Evolutionary conservation across 805 yeast species (phyloP).

Genomic region (Alloascoidea africana): DNA sequence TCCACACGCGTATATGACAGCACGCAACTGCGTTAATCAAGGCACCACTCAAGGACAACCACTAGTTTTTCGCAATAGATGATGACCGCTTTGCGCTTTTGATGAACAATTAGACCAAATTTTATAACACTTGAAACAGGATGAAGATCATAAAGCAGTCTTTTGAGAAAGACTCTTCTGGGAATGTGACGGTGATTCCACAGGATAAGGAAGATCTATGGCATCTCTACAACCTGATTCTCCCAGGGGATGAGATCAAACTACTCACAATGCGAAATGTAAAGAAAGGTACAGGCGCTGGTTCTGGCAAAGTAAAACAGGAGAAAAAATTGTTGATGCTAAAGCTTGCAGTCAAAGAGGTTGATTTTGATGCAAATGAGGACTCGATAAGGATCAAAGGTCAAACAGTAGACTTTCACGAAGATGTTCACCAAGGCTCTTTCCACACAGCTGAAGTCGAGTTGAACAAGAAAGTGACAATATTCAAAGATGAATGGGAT

Average conservation of each 20-base stretch:
- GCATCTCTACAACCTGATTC: slow-evolving; percentile 69
- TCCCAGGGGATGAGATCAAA: slow-evolving; percentile 59
- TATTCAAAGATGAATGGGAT: slow-evolving; percentile 74
- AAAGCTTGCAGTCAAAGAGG: slow-evolving; percentile 43
- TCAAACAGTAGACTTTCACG: slow-evolving; percentile 47
- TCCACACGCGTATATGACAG: too few relatives aligned
- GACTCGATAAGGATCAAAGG: slow-evolving; percentile 73
- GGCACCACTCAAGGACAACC: too few relatives aligned
- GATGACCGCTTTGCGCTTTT: too few relatives aligned
- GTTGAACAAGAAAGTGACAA: slow-evolving; percentile 48
- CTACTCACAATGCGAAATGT: slow-evolving; percentile 57
- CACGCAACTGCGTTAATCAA: too few relatives aligned
- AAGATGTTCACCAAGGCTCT: slow-evolving; percentile 71
- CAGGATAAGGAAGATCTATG: slow-evolving; percentile 89
- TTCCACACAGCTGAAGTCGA: slow-evolving; percentile 79
- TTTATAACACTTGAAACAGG: too few relatives aligned
- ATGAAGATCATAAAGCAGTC: slow-evolving; percentile 43
- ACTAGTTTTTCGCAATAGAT: too few relatives aligned
- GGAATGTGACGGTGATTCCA: slow-evolving; percentile 52
- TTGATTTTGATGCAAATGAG: slow-evolving; percentile 69
- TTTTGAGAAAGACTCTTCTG: slow-evolving; percentile 45
- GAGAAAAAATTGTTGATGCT: slow-evolving; percentile 49
- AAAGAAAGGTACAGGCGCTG: slow-evolving; percentile 18
- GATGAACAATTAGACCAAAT: too few relatives aligned
- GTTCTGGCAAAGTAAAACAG: slow-evolving; percentile 14